Conservation (phyloP, 352 stramenopile genomes). For the Phytopythium aichiense region DNA sequence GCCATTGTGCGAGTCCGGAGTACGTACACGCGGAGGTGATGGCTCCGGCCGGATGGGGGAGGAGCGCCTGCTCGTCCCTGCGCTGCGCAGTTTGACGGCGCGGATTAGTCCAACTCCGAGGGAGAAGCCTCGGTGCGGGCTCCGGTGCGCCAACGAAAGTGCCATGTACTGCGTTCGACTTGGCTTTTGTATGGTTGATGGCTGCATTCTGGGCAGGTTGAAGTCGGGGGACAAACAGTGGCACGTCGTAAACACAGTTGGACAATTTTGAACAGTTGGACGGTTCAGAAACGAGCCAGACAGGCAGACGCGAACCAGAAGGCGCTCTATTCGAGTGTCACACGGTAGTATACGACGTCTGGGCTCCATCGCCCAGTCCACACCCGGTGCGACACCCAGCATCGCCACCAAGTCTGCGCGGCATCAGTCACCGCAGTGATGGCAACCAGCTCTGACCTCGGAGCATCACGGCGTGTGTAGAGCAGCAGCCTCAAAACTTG, state of each 20-base stretch:
- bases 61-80: neutral
- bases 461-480: too few relatives aligned
- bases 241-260: neutral
- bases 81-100: neutral
- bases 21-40: neutral
- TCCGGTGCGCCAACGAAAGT: neutral
- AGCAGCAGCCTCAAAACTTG: too few relatives aligned
- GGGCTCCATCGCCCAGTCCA: too few relatives aligned
- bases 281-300: neutral
- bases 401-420: too few relatives aligned
- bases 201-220: neutral
- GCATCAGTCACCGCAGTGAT: too few relatives aligned
- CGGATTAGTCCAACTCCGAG: constrained; percentile 2
- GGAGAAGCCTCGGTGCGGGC: neutral
- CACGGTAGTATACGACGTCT: too few relatives aligned
- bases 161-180: neutral
- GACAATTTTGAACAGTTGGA: neutral
- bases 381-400: too few relatives aligned
- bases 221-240: neutral
- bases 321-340: neutral
- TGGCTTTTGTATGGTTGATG: neutral
- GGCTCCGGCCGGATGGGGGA: neutral
- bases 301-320: neutral
- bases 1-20: neutral
- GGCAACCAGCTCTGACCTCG: too few relatives aligned